Base-by-base conservation (phyloP, 1,139 yeast species). In the Wickerhamomyces sp. region DNA sequence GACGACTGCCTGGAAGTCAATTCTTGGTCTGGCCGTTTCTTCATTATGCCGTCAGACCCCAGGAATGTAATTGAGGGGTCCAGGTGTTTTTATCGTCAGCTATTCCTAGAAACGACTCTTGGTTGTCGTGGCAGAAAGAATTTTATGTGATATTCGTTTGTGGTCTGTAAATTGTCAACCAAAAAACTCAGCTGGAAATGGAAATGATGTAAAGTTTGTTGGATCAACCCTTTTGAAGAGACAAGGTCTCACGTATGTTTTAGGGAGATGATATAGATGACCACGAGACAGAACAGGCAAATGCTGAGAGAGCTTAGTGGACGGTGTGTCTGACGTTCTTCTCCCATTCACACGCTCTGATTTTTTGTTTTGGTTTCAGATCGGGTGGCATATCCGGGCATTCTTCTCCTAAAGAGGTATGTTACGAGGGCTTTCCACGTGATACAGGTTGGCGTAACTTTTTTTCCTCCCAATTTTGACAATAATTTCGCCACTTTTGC, bases 11-110 rank as follows among this genome's bases (percentile, higher is more conserved):
- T 46, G 29, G 50, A 39, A 9, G 52, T 18, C 23, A 5, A 31
- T 14, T 54, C 59, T 18, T 42, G 47, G 2, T 46, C 50, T 6
- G 42, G 40, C 30, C 48, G 49, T 39, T 45, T 54, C 42, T 51
- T 52, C 57, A 52, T 55, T 18, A 18, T 15, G 9, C 38, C 31
- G 27, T 13, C 27, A 14, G 27, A 5, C 10, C 30, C 5, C 38
- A 36, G 8, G 27, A 40, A 18, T 13, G 36, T 14, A 18, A 18
- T 18, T 18, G 23, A 18, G 23, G 3, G 23, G 23, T 18, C 23
- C 23, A 18, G 5, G 23, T 18, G 23, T 18, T 18, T 18, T 18
- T 18, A 3, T 5, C 4, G 23, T 18, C 23, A 18, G 23, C n/a
- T n/a, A n/a, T n/a, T n/a, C n/a, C n/a, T n/a, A 18, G 23, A 18